Conservation (phyloP, 306 rosid genomes). For the peach (Prunus persica) region Prunus_persica_NCBIv2 NC_034015.1:10684501-10685000, state of each 20-base stretch:
- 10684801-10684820: background rate
- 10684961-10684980: too few relatives aligned
- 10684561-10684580: slow-evolving; percentile 13
- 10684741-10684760: slow-evolving; percentile 29
- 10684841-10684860: background rate
- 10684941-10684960: too few relatives aligned
- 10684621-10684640: slow-evolving; percentile 59
- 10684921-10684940: too few relatives aligned
- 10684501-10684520: background rate
- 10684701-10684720: background rate
- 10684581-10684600: slow-evolving; percentile 7
- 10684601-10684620: slow-evolving; percentile 24
- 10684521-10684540: slow-evolving; percentile 58
- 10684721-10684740: background rate
- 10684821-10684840: background rate
- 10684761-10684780: background rate
- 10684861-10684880: background rate
- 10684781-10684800: slow-evolving; percentile 4
- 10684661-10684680: background rate
- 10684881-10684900: too few relatives aligned
- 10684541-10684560: slow-evolving; percentile 27
- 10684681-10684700: background rate
- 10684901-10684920: too few relatives aligned
- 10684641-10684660: slow-evolving; percentile 64
- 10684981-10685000: too few relatives aligned